A percentile compares a stretch with the other conserved stretches of the same genome.
Evolutionary conservation across 192 early-diverging fungal species (phyloP).

Genomic region (Rhizophlyctis rosea): DNA sequence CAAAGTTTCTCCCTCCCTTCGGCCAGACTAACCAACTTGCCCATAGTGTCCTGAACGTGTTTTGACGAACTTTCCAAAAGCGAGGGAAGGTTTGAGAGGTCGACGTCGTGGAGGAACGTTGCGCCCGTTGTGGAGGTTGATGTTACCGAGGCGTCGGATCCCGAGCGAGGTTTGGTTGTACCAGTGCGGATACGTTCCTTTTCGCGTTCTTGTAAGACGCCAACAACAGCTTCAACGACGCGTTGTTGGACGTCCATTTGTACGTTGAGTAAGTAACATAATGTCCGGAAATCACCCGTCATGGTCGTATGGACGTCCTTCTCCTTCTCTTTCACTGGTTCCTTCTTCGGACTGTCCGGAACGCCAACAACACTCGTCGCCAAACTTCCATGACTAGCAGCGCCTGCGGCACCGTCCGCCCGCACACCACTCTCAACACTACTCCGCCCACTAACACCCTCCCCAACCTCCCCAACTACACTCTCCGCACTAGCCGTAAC

Average conservation of each 20-base stretch:
- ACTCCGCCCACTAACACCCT: no score
- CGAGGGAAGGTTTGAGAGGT: conserved; percentile 16
- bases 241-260: conserved; percentile 36
- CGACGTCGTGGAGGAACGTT: neutral
- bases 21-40: conserved; percentile 11
- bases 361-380: no score
- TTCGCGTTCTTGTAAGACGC: conserved; percentile 2
- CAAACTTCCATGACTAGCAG: no score
- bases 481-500: neutral
- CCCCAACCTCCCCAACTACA: no score
- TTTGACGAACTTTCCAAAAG: conserved; percentile 23
- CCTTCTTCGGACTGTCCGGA: no score
- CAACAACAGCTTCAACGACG: conserved; percentile 23
- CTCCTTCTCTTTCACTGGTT: no score
- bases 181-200: neutral
- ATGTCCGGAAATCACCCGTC: conserved; percentile 21
- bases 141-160: no score
- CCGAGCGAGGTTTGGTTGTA: no score
- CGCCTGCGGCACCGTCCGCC: no score
- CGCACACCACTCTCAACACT: no score
- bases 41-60: conserved; percentile 24
- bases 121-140: no score
- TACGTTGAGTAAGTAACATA: conserved; percentile 26
- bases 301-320: conserved; percentile 7
- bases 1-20: conserved; percentile 24